Base-by-base conservation (phyloP, 1,139 yeast genomes). In the Suhomyces yuchorum region DNA sequence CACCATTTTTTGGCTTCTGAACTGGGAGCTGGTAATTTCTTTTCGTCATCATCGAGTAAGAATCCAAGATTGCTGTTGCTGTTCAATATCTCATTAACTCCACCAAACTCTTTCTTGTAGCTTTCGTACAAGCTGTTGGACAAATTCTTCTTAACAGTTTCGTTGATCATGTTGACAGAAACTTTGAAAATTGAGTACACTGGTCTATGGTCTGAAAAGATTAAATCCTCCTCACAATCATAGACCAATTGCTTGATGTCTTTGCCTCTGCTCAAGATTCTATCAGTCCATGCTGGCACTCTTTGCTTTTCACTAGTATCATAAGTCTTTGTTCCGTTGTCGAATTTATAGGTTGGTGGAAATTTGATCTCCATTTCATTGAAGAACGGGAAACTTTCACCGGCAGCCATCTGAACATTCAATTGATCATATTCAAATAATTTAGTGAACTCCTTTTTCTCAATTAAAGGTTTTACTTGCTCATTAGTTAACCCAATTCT, bases 241-340 rank as follows among this genome's bases (percentile, higher is more conserved):
- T 93, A 93, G 17, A 75, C 70, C 18, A 80, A 59, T 58, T 88
- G 97, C 49, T 77, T 79, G 51, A 93, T 63, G 23, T 77, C 70
- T 48, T 80, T 79, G 19, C 82, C 80, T 42, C 83, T 68, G 17
- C 79, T 57, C 18, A 87, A 65, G 37, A 81, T 74, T 45, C 60
- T 44, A 65, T 93, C 99, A 8, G 98, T 92, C 99, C 99, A 93
- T 0, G 98, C 93, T 0, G 99, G 99, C 1, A 90, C 83, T 56
- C 99, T 79, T 58, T 87, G 93, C 66, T 93, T 93, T 61, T 92
- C 98, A 40, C 63, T 57, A 4, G 66, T 54, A 46, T 63, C 68
- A 43, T 96, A 86, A 3, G 92, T 77, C 61, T 91, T 97, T 56
- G 93, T 93, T 2, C 96, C 96, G 51, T 87, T 84, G 63, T 93